Percentiles rank a stretch among this genome's conserved stretches.
phyloP scores from a whole-genome alignment of 306 rosid genomes.

The Cicer arietinum region DNA sequence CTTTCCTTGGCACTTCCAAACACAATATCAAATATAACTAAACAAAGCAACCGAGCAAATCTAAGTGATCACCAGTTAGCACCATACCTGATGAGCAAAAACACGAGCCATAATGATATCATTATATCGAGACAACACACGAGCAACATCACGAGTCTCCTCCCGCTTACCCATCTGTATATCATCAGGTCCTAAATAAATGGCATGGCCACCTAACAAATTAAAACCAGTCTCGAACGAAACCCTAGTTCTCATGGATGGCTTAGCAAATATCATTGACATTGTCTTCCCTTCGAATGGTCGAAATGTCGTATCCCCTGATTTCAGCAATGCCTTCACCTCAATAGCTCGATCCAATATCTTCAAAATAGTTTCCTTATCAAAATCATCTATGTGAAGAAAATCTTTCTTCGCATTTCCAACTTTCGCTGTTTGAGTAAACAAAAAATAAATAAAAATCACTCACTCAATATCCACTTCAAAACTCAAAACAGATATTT shows the following conservation, averaged over 20 bases:
- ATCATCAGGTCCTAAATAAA: conserved; percentile 89
- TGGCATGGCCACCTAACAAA: conserved; percentile 90
- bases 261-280: conserved; percentile 97
- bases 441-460: not conserved
- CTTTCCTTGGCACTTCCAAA: not conserved
- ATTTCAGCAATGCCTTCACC: conserved; percentile 79
- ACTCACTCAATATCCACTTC: not conserved
- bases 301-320: conserved; percentile 81
- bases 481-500: not conserved
- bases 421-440: conserved; percentile 53
- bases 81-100: conserved; percentile 93
- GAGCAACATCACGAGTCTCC: conserved; percentile 95
- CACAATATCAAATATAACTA: conserved; percentile 18
- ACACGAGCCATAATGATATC: conserved; percentile 97
- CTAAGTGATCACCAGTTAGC: conserved; percentile 9
- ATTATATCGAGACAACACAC: conserved; percentile 82
- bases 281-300: conserved; percentile 92
- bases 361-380: conserved; percentile 74
- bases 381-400: conserved; percentile 80
- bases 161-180: conserved; percentile 99
- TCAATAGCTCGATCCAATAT: conserved; percentile 81
- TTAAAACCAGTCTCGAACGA: conserved; percentile 94
- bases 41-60: conserved; percentile 44
- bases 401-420: conserved; percentile 70
- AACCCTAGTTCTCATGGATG: conserved; percentile 94